Evolutionary conservation across 345 rosid species (phyloP).

Genomic region (Lepidium africanum): DNA sequence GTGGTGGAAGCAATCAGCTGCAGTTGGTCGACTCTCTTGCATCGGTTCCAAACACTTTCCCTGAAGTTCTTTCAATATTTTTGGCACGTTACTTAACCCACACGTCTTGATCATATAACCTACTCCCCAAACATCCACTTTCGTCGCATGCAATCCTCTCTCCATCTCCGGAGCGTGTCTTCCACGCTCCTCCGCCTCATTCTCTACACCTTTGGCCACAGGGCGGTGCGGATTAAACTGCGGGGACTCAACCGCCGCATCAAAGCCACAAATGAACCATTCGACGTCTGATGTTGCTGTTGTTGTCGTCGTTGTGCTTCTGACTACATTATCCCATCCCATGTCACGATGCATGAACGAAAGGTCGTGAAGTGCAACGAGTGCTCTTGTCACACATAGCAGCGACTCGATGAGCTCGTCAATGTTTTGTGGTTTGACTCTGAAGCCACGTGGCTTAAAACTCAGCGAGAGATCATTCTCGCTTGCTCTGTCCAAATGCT

Average conservation of each 20-base stretch:
- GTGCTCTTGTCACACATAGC: slow-evolving; percentile 74
- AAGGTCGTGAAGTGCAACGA: slow-evolving; percentile 83
- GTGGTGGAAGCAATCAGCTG: slow-evolving; percentile 96
- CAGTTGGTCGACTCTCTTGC: slow-evolving; percentile 91
- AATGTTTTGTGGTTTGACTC: slow-evolving; percentile 45
- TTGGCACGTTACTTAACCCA: slow-evolving; percentile 54
- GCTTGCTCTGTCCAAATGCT: slow-evolving; percentile 36
- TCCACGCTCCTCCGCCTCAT: slow-evolving; percentile 42
- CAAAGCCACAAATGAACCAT: slow-evolving; percentile 87
- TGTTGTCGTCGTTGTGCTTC: slow-evolving; percentile 25
- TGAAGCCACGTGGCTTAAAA: slow-evolving; percentile 76
- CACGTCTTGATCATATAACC: slow-evolving; percentile 76
- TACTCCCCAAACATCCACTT: slow-evolving; percentile 96
- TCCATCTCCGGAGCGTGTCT: slow-evolving; percentile 88
- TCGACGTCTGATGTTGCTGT: slow-evolving; percentile 42
- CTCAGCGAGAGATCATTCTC: slow-evolving; percentile 58
- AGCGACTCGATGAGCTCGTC: slow-evolving; percentile 80
- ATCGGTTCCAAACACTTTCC: slow-evolving; percentile 76
- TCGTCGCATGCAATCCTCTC: slow-evolving; percentile 82
- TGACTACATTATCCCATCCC: slow-evolving; percentile 81
- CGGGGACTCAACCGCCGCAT: slow-evolving; percentile 69
- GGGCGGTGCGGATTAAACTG: slow-evolving; percentile 55
- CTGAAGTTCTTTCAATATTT: slow-evolving; percentile 76
- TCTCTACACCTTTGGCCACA: not conserved
- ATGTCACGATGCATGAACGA: slow-evolving; percentile 94